These are phyloP conservation scores for Alternaria gaisen DNA, from an alignment of 2,329 filamentous ascomycete genomes.

Conservation along the genomic window DNA sequence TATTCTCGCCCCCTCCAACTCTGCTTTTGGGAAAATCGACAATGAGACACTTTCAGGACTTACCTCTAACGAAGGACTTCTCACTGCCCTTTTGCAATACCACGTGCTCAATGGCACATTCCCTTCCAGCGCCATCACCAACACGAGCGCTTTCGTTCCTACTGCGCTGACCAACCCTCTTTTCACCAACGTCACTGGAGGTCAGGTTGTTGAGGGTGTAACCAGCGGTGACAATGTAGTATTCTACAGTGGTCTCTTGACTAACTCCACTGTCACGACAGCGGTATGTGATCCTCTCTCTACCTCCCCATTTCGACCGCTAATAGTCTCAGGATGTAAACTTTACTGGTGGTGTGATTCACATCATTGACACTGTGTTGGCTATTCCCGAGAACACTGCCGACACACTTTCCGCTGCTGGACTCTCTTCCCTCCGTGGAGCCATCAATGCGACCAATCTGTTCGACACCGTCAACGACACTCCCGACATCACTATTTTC, in stretches of 20 bases:
- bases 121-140: conserved; percentile 48
- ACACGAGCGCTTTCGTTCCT: conserved; percentile 56
- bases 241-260: conserved; percentile 63
- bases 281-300: conserved; percentile 53
- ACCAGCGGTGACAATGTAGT: conserved; percentile 54
- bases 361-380: conserved; percentile 58
- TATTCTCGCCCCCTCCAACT: conserved; percentile 65
- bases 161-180: conserved; percentile 61
- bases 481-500: conserved; percentile 68
- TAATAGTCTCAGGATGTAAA: conserved; percentile 49
- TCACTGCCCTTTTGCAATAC: conserved; percentile 63
- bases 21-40: conserved; percentile 55
- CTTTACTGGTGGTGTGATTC: conserved; percentile 57
- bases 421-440: conserved; percentile 53
- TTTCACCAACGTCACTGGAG: conserved; percentile 67
- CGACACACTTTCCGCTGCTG: conserved; percentile 44
- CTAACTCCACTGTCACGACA: conserved; percentile 59
- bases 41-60: conserved; percentile 46
- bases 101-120: conserved; percentile 66
- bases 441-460: conserved; percentile 53
- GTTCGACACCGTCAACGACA: conserved; percentile 53
- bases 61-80: conserved; percentile 39
- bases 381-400: conserved; percentile 48
- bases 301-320: not conserved
- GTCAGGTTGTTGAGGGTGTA: conserved; percentile 65